A percentile compares a stretch with the other conserved stretches of the same genome.
These are phyloP conservation scores for Dactylonectria macrodidyma DNA, from an alignment of 2,329 filamentous ascomycete genomes.

Conservation along the genomic window DNA sequence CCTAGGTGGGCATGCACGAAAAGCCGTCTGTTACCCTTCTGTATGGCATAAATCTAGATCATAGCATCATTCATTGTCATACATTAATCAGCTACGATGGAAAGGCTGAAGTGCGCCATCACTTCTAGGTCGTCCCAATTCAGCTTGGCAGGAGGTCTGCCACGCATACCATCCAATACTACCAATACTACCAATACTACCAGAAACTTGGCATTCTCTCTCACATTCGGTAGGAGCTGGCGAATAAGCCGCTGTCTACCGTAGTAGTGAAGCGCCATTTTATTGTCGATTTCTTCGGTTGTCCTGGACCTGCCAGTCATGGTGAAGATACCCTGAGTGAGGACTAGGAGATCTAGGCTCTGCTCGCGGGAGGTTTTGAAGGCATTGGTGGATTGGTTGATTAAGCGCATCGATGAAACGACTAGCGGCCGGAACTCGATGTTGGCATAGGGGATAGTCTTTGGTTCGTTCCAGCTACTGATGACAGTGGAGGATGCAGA, in stretches of 20 bases:
- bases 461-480: slow-evolving; percentile 52
- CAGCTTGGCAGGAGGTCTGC: slow-evolving; percentile 50
- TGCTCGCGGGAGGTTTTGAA: slow-evolving; percentile 44
- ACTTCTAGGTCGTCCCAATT: slow-evolving; percentile 59
- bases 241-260: slow-evolving; percentile 59
- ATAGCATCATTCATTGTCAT: slow-evolving; percentile 57
- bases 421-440: slow-evolving; percentile 52
- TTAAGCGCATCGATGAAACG: slow-evolving; percentile 52
- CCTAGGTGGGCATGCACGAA: slow-evolving; percentile 61
- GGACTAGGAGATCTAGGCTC: slow-evolving; percentile 56
- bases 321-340: slow-evolving; percentile 57
- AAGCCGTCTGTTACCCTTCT: slow-evolving; percentile 41
- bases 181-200: slow-evolving; percentile 57
- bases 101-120: slow-evolving; percentile 51
- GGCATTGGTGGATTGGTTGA: slow-evolving; percentile 52
- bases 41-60: slow-evolving; percentile 51
- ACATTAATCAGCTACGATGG: slow-evolving; percentile 54
- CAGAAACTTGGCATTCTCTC: slow-evolving; percentile 47
- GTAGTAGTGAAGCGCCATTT: slow-evolving; percentile 64
- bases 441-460: slow-evolving; percentile 49
- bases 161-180: slow-evolving; percentile 52
- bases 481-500: slow-evolving; percentile 47
- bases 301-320: slow-evolving; percentile 56
- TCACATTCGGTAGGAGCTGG: slow-evolving; percentile 56
- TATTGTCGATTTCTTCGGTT: slow-evolving; percentile 60